A percentile compares a stretch with the other conserved stretches of the same genome.
These are phyloP conservation scores for Theileria equi DNA, from an alignment of 169 alveolate genomes.

Conservation along the genomic window DNA sequence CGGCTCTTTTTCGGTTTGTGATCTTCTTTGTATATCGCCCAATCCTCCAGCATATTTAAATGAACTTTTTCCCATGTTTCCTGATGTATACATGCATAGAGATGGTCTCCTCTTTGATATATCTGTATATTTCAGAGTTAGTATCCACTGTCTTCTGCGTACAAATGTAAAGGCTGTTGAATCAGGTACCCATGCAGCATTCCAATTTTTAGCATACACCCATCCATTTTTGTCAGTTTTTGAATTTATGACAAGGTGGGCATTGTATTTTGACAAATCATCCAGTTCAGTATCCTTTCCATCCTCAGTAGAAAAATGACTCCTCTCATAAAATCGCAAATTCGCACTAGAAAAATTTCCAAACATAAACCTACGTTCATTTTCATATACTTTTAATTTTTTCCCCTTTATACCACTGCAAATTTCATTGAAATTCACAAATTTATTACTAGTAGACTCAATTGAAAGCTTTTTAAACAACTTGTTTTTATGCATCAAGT, in stretches of 20 bases:
- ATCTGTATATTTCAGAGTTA: conserved; percentile 11
- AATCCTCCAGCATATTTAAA: no score
- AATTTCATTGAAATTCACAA: not conserved
- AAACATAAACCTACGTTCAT: conserved; percentile 52
- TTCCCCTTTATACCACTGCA: conserved; percentile 1
- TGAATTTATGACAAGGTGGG: conserved; percentile 15
- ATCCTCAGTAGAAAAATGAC: conserved; percentile 39
- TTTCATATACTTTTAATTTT: conserved; percentile 24
- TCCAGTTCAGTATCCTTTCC: conserved; percentile 27
- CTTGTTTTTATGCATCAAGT: conserved; percentile 51
- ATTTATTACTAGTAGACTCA: conserved; percentile 41
- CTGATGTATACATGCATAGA: no score
- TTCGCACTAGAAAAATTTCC: conserved; percentile 38
- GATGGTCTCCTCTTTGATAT: conserved; percentile 4
- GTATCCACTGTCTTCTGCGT: conserved; percentile 51
- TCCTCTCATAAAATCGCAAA: conserved; percentile 47
- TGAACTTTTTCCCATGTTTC: no score
- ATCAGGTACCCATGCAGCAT: conserved; percentile 28
- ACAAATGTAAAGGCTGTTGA: conserved; percentile 49
- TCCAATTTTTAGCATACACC: conserved; percentile 57
- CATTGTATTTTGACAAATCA: conserved; percentile 1
- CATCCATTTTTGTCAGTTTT: conserved; percentile 61
- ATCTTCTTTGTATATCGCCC: no score
- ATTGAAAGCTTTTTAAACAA: conserved; percentile 30
- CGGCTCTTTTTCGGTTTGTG: no score